Evolutionary conservation across 1,284 basidiomycete species (phyloP).

Genomic region (Serendipita sp.): DNA sequence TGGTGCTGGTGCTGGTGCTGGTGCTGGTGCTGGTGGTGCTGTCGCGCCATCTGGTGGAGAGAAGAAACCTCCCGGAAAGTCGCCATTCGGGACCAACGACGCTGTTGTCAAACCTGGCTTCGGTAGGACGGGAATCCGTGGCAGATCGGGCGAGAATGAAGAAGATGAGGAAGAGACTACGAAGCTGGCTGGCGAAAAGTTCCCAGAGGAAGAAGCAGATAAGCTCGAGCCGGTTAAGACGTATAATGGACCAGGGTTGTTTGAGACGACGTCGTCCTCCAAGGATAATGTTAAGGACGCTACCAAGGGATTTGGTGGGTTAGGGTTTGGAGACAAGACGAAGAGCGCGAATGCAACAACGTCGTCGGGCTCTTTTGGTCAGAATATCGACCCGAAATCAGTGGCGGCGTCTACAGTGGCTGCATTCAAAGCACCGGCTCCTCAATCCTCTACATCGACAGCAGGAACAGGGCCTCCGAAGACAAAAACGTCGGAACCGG

Average conservation of each 20-base stretch:
- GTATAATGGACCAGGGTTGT: background rate
- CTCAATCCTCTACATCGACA: background rate
- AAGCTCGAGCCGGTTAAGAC: background rate
- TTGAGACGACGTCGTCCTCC: background rate
- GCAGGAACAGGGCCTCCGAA: background rate
- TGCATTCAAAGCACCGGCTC: background rate
- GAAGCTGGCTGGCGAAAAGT: background rate
- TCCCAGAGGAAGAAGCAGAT: constrained; percentile 2
- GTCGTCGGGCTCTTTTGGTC: background rate
- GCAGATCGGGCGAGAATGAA: background rate
- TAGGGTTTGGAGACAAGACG: background rate
- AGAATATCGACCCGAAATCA: background rate
- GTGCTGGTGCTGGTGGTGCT: no score
- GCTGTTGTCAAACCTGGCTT: background rate
- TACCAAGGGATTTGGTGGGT: background rate
- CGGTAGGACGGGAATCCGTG: background rate
- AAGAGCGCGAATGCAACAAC: background rate
- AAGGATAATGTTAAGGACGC: no score
- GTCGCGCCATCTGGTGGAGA: constrained; percentile 1
- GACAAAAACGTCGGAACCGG: background rate
- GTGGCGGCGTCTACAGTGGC: background rate
- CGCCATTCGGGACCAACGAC: background rate
- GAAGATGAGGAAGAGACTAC: background rate
- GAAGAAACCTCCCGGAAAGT: background rate
- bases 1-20: background rate